Percentiles rank a stretch among this genome's conserved stretches.
phyloP scores from a whole-genome alignment of 2,329 filamentous ascomycete species.

The Tolypocladium sp. region DNA sequence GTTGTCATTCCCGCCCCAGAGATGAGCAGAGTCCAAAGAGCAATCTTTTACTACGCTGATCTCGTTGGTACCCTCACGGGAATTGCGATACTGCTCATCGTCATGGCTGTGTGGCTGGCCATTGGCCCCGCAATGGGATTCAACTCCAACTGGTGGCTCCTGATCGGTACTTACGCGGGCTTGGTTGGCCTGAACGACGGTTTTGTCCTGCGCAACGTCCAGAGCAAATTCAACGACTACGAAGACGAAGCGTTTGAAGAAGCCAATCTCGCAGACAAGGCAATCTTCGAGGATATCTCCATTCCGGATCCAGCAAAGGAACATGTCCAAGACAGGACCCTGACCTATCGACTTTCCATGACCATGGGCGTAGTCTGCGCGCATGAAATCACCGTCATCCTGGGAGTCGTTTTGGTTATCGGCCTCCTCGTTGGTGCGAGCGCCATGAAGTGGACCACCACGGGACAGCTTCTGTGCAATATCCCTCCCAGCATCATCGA shows the following conservation, averaged over 20 bases:
- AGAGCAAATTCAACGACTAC: constrained; percentile 15
- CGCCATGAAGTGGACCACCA: constrained; percentile 12
- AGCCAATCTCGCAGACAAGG: constrained; percentile 5
- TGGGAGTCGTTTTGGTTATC: constrained; percentile 9
- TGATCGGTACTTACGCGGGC: constrained; percentile 38
- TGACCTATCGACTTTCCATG: constrained; percentile 9
- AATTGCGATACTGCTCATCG: constrained; percentile 24
- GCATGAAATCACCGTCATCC: constrained; percentile 10
- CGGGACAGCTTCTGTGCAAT: constrained; percentile 14
- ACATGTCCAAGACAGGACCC: not conserved
- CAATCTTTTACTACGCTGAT: constrained; percentile 32
- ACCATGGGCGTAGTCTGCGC: constrained; percentile 11
- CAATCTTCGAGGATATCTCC: constrained; percentile 7
- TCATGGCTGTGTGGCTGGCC: constrained; percentile 26
- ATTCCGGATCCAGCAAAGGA: constrained; percentile 1
- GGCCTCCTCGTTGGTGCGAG: constrained; percentile 11
- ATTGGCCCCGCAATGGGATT: constrained; percentile 29
- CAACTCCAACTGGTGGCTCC: constrained; percentile 34
- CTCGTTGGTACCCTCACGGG: constrained; percentile 31
- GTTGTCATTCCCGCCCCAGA: constrained; percentile 20
- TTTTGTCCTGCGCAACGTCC: constrained; percentile 35
- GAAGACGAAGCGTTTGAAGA: constrained; percentile 8
- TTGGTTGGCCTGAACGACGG: constrained; percentile 34
- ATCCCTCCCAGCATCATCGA: constrained; percentile 13
- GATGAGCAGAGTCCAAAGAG: constrained; percentile 22